A percentile compares a stretch with the other conserved stretches of the same genome.
These are phyloP conservation scores for Aureobasidium sp. DNA, from an alignment of 2,329 filamentous ascomycete species.

Conservation along the genomic window DNA sequence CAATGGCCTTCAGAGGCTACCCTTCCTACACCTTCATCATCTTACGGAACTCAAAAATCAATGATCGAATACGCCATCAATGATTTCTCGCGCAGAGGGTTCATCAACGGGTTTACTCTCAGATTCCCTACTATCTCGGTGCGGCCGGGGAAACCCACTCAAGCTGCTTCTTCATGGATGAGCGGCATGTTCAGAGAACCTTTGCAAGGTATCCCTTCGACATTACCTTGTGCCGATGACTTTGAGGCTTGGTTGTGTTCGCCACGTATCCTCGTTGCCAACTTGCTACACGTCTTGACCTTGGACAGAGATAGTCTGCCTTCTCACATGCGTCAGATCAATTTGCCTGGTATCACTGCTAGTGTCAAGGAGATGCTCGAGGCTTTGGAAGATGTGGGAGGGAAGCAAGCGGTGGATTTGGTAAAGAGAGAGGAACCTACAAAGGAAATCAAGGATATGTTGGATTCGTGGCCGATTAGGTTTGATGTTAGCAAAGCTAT, in stretches of 20 bases:
- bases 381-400: conserved; percentile 49
- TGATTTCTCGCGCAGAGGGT: conserved; percentile 46
- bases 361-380: conserved; percentile 52
- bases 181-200: conserved; percentile 49
- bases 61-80: conserved; percentile 46
- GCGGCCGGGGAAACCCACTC: conserved; percentile 44
- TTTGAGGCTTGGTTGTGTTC: conserved; percentile 54
- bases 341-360: conserved; percentile 49
- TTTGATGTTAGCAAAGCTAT: conserved; percentile 52
- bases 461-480: conserved; percentile 50
- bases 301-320: conserved; percentile 46
- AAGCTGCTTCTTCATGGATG: conserved; percentile 47
- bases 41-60: conserved; percentile 46
- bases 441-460: conserved; percentile 44
- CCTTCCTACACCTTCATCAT: conserved; percentile 41
- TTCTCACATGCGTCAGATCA: conserved; percentile 44
- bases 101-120: conserved; percentile 40
- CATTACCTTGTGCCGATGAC: conserved; percentile 45
- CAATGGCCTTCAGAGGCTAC: conserved; percentile 39
- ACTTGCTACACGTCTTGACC: conserved; percentile 47
- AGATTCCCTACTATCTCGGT: conserved; percentile 48
- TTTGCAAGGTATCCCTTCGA: conserved; percentile 43
- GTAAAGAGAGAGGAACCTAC: conserved; percentile 48
- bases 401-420: conserved; percentile 44
- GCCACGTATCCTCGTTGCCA: conserved; percentile 48